Percentiles rank a stretch among this genome's conserved stretches.
These are phyloP conservation scores for Aspergillus floridensis DNA, from an alignment of 2,329 filamentous ascomycete genomes.

Conservation along the genomic window DNA sequence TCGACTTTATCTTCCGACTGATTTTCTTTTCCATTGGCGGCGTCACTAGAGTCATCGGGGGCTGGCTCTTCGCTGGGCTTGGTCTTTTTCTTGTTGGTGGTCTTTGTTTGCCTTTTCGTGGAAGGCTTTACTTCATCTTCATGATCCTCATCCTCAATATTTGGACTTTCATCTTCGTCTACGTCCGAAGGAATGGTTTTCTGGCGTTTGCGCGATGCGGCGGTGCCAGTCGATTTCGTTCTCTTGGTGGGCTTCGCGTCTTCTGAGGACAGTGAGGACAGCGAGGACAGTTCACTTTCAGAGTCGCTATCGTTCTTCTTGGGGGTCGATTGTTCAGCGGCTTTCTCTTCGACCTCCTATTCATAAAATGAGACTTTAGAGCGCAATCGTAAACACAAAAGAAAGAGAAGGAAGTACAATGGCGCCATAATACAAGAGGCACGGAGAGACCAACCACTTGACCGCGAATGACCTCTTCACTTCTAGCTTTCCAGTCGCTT, in stretches of 20 bases:
- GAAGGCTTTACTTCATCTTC: constrained; percentile 16
- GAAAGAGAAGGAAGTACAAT: too few relatives aligned
- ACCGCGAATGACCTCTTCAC: constrained; percentile 53
- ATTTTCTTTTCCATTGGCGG: constrained; percentile 14
- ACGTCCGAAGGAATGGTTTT: constrained; percentile 32
- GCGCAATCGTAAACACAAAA: not conserved
- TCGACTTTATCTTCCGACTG: constrained; percentile 29
- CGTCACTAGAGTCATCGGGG: constrained; percentile 9
- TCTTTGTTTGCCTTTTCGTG: constrained; percentile 12
- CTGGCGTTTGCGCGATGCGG: constrained; percentile 34
- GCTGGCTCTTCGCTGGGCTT: constrained; percentile 13
- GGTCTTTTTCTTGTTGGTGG: constrained; percentile 9
- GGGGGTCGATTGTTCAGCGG: constrained; percentile 12
- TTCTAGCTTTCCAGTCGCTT: constrained; percentile 53
- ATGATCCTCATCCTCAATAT: constrained; percentile 18
- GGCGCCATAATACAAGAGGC: not conserved
- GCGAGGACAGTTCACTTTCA: constrained; percentile 13
- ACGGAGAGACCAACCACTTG: constrained; percentile 46
- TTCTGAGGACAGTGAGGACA: constrained; percentile 16
- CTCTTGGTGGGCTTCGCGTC: constrained; percentile 28
- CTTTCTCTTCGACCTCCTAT: constrained; percentile 36
- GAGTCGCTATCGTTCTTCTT: constrained; percentile 12
- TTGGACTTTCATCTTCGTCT: constrained; percentile 17
- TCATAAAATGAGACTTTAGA: not conserved
- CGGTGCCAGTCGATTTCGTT: constrained; percentile 20